Conservation (phyloP, 768 basidiomycete genomes). For the Collybia sordida region DNA sequence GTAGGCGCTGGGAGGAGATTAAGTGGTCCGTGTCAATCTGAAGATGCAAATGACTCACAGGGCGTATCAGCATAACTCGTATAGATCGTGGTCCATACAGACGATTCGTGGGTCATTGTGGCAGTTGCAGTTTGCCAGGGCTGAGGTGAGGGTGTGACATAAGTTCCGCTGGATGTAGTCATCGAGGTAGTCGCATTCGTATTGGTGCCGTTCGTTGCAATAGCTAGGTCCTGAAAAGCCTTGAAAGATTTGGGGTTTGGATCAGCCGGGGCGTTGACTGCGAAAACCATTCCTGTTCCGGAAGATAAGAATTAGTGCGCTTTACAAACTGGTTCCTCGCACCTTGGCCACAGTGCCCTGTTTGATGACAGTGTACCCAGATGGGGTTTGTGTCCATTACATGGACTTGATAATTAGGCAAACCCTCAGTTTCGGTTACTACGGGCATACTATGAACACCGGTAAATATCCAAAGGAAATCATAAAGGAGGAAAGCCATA, state of each 20-base stretch:
- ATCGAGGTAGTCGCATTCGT: constrained; percentile 6
- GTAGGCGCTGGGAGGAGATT: constrained; percentile 9
- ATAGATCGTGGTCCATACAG: constrained; percentile 37
- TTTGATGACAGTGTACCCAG: constrained; percentile 61
- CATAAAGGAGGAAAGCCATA: constrained; percentile 19
- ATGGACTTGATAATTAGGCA: constrained; percentile 36
- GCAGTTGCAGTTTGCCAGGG: constrained; percentile 37
- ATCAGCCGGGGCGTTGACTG: constrained; percentile 53
- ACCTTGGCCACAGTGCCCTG: constrained; percentile 48
- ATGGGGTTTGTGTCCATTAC: constrained; percentile 45
- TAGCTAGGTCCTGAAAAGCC: constrained; percentile 49
- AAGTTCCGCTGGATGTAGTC: constrained; percentile 12
- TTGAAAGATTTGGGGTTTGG: constrained; percentile 39
- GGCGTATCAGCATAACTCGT: constrained; percentile 35
- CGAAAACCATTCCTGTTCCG: constrained; percentile 63
- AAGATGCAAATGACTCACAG: constrained; percentile 18
- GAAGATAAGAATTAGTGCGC: not conserved
- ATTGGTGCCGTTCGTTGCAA: constrained; percentile 31
- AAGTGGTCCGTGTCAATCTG: not conserved
- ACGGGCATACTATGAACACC: constrained; percentile 32
- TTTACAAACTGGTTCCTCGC: not conserved
- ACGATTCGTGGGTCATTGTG: constrained; percentile 32
- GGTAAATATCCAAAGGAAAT: not conserved
- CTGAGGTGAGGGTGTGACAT: constrained; percentile 30
- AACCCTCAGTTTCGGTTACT: constrained; percentile 33